Base-by-base conservation (phyloP, 192 early-diverging fungal genomes). In the Pilaira anomala region DNA sequence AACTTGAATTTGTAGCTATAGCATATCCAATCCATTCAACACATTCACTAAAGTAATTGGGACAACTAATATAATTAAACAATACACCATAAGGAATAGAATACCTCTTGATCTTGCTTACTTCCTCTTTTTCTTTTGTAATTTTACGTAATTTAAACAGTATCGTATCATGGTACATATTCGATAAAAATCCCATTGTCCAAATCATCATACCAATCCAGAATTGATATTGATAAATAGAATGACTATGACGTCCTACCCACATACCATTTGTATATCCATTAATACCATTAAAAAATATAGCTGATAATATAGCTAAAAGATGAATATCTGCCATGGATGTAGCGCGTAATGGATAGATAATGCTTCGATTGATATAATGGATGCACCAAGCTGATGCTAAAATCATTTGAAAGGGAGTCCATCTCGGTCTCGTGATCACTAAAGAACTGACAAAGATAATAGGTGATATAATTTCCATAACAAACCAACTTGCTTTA, bases 1-100 rank as follows among this genome's bases (percentile, higher is more conserved):
- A 7, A 29, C 61, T 65, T 11, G 59, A 56, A 39, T 61, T 67
- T n/a, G 63, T 42, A 16, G 69, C 69, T 29, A 78, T 49, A 9
- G 68, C 54, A 63, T 63, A 78, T 8, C 76, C 76, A n/a, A 51
- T 60, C 76, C 76, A 78, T 44, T 78, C 76, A 0, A 78, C 13
- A 0, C 33, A 22, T 45, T 78, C 76, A 28, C 69, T 44, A 36
- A 75, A 48, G 48, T 78, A 78, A 55, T 62, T 71, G 24, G 76
- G 76, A 54, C 73, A 75, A 28, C 68, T 62, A 21, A 78, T 42
- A 48, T 65, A 75, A 7, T 45, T 22, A 48, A 40, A 78, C 7
- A 75, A 49, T 1, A 62, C 68, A 8, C 65, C 76, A 36, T 51
- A 18, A 16, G 76, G 76, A 40, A 78, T 68, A 14, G 28, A 65